A percentile compares a stretch with the other conserved stretches of the same genome.
Conservation (phyloP, 805 yeast species). For the Zygoascus ofunaensis region DNA sequence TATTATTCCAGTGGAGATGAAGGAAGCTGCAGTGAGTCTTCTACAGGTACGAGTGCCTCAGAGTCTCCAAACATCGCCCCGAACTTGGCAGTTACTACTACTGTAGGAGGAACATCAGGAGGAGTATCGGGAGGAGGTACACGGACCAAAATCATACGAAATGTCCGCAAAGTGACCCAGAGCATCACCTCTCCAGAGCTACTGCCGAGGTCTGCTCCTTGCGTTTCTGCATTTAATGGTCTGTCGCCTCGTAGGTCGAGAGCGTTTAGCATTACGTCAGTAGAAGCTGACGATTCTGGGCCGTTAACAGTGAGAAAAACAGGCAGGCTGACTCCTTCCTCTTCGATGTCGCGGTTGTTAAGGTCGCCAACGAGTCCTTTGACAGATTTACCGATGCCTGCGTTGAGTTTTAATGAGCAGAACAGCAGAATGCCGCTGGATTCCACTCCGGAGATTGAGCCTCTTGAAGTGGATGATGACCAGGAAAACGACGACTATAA, state of each 20-base stretch:
- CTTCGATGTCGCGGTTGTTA: too few relatives aligned
- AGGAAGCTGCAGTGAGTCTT: neutral
- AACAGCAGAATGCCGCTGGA: too few relatives aligned
- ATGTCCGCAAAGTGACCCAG: neutral
- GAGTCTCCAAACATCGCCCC: neutral
- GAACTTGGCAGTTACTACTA: neutral
- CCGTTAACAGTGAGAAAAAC: conserved; percentile 13
- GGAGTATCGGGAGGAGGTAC: too few relatives aligned
- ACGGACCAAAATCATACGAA: neutral
- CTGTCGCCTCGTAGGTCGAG: neutral
- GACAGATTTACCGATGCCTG: neutral
- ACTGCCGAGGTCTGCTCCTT: neutral
- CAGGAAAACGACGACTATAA: conserved; percentile 2
- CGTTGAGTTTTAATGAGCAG: neutral
- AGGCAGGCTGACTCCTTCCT: conserved; percentile 6
- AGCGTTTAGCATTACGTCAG: neutral
- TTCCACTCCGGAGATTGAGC: neutral
- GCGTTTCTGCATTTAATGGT: neutral
- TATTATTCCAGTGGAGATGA: neutral
- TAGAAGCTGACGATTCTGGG: conserved; percentile 11
- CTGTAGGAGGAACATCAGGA: too few relatives aligned
- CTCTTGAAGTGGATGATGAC: neutral
- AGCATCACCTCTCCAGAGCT: neutral
- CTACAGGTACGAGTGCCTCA: neutral
- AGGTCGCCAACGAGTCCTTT: neutral